Evolutionary conservation across 257 asterid species (phyloP), one percentile per base, ranked within the genome.

Genomic region (Primulina tabacum): DNA sequence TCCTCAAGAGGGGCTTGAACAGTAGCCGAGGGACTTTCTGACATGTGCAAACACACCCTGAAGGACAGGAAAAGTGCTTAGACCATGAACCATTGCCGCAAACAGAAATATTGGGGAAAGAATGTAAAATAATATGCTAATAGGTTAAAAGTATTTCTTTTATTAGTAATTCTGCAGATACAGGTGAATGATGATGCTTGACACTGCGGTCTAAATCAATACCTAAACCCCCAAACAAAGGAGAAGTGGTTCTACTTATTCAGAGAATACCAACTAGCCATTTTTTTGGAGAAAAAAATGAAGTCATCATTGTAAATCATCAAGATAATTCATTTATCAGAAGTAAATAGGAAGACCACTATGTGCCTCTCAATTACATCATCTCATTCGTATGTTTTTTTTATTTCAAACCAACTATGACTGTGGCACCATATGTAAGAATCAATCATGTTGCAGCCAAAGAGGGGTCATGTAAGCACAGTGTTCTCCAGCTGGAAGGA

Each of bases 1-100:
- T 92, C 98, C 84, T 82, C 88, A 47, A 92, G 88, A 78, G 71
- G 71, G 69, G 75, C 88, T 77, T 87, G 84, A 76, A 82, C 87
- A 78, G 43, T 74, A 55, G 80, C 53, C 26, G 77, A 73, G 56
- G 78, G 82, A 78, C 82, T 76, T 77, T 87, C 95, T 4, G 84
- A 78, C 69, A 84, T 81, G 76, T 85, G 95, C 71, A 86, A 79
- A 75, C 92, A 88, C 59, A 69, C 87, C 79, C 98, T 92, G 76
- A 20, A 65, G 30, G 38, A 59, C 9, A 71, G 68, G 64, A 60
- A 14, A 67, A 76, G 67, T 64, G 69, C 65, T 55, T 68, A 56
- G 24, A 32, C 33, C 65, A 77, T 55, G 63, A 68, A 28, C n/a
- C 60, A 66, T 16, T 55, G 28, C 28, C 32, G 28, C 60, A 75